Percentiles rank a stretch among this genome's conserved stretches.
Conservation (phyloP, 108 stramenopile genomes). For the Cyclostephanos tholiformis region DNA sequence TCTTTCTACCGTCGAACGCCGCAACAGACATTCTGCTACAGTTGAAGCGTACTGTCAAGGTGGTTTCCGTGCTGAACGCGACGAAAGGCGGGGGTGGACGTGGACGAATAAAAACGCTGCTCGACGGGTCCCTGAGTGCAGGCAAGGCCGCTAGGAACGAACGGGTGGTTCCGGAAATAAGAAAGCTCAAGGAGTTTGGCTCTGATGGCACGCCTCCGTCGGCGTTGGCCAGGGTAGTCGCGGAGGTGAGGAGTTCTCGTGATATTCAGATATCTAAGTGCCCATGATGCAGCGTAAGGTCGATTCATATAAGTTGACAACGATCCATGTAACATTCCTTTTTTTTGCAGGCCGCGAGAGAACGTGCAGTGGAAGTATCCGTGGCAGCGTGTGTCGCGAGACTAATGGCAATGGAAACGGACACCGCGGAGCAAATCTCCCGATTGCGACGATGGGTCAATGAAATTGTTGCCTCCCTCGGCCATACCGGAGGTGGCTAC, state of each 20-base stretch:
- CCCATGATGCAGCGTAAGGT: not conserved
- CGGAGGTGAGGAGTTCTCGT: conserved; percentile 18
- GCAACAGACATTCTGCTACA: conserved; percentile 60
- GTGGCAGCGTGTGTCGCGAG: conserved; percentile 45
- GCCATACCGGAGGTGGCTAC: conserved; percentile 2
- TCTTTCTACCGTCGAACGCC: not conserved
- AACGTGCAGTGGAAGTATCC: conserved; percentile 48
- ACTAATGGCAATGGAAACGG: conserved; percentile 29
- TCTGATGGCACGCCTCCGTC: conserved; percentile 58
- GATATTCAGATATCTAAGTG: not conserved
- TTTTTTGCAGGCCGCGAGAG: conserved; percentile 45
- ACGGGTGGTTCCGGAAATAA: conserved; percentile 53
- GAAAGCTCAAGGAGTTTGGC: conserved; percentile 53
- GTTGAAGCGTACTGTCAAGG: conserved; percentile 72
- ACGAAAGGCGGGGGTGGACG: conserved; percentile 5
- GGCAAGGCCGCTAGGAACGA: conserved; percentile 80
- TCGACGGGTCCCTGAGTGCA: conserved; percentile 66
- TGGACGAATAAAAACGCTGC: conserved; percentile 50
- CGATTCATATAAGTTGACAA: not conserved
- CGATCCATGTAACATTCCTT: no score
- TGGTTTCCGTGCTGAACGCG: conserved; percentile 26
- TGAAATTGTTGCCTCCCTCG: conserved; percentile 23
- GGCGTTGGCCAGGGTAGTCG: conserved; percentile 25
- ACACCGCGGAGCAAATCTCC: conserved; percentile 26
- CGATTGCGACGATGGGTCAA: conserved; percentile 28